Percentiles rank a stretch among this genome's conserved stretches.
Evolutionary conservation across 108 stramenopile genomes (phyloP).

Genomic region (Chaetoceros tenuissimus): DNA sequence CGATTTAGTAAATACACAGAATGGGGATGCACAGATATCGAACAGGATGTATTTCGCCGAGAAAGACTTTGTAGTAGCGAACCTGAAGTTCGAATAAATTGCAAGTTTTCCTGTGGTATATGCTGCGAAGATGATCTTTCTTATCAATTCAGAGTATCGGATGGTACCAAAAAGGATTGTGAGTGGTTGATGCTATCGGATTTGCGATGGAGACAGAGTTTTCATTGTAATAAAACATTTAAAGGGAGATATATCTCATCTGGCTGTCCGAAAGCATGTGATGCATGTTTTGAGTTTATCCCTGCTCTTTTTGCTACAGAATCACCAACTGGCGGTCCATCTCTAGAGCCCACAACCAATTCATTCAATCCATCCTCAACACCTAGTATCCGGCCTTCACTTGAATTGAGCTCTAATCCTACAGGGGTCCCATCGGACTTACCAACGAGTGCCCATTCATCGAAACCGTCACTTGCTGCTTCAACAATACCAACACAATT

Average conservation of each 20-base stretch:
- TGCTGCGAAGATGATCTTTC: background rate
- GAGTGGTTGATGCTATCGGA: background rate
- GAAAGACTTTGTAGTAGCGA: no score
- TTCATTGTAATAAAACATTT: no score
- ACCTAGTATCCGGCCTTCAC: no score
- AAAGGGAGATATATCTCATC: background rate
- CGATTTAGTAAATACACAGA: no score
- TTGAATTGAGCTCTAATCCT: no score
- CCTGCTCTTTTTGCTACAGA: no score
- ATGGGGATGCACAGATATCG: no score
- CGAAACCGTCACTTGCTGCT: background rate
- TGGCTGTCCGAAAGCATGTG: background rate
- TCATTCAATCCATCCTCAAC: no score
- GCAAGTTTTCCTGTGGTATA: background rate
- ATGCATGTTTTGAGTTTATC: background rate
- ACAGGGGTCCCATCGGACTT: background rate
- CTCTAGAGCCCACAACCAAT: no score
- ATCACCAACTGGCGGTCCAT: no score
- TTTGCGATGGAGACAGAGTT: no score
- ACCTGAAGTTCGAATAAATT: background rate
- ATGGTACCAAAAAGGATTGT: background rate
- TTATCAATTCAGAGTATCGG: background rate
- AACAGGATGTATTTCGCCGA: no score
- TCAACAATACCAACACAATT: background rate
- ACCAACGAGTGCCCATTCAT: background rate